Evolutionary conservation across 768 basidiomycete species (phyloP).

Genomic region (Kwoniella sp.): DNA sequence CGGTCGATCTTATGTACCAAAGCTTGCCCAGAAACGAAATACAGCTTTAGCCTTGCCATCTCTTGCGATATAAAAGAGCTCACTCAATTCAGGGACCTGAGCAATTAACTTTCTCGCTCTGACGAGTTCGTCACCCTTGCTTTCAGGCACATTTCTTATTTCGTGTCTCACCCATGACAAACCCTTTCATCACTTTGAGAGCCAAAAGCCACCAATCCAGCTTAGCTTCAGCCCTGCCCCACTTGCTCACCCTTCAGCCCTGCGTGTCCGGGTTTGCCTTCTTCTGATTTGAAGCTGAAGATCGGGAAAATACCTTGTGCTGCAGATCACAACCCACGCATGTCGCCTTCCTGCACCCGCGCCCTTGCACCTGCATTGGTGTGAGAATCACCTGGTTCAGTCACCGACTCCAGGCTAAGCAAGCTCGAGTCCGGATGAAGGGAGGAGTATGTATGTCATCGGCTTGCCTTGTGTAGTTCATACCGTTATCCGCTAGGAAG

Average conservation of each 20-base stretch:
- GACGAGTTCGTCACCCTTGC: neutral
- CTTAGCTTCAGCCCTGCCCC: neutral
- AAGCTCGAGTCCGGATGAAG: no score
- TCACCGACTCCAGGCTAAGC: no score
- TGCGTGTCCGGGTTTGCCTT: neutral
- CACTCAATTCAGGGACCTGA: no score
- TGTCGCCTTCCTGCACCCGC: neutral
- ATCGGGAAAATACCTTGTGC: neutral
- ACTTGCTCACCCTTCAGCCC: neutral
- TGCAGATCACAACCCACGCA: neutral
- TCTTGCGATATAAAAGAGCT: neutral
- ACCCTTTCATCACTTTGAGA: neutral
- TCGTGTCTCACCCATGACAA: constrained; percentile 1
- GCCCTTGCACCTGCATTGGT: neutral
- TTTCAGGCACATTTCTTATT: constrained; percentile 2
- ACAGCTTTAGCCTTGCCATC: neutral
- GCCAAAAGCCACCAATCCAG: neutral
- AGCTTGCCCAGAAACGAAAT: no score
- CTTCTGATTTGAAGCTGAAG: neutral
- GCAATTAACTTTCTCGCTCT: no score
- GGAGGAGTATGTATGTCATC: neutral
- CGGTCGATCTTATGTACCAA: no score
- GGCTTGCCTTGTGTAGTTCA: neutral
- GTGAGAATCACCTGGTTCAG: no score
- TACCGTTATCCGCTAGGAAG: no score